Conservation (phyloP, 495 filamentous ascomycete species). For the Trichoderma parareesei region DNA sequence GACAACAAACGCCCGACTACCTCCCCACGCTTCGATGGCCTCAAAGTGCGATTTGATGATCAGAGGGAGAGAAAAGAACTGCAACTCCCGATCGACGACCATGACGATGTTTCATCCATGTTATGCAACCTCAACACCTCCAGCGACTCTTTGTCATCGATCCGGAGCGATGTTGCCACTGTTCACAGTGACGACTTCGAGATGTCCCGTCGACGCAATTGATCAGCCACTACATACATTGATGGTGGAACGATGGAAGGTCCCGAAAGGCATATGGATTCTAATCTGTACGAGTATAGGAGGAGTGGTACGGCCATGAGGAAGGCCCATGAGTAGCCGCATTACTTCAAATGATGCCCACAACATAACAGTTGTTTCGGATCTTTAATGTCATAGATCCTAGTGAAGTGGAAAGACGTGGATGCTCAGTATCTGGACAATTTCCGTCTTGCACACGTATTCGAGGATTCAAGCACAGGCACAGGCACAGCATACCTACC, state of each 20-base stretch:
- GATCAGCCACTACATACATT: not conserved
- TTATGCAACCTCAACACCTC: not conserved
- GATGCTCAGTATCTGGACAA: no score
- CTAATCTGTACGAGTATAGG: no score
- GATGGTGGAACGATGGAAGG: not conserved
- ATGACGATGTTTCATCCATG: not conserved
- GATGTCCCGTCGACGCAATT: not conserved
- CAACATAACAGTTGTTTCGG: no score
- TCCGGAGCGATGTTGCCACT: slow-evolving; percentile 1
- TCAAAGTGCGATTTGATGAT: not conserved
- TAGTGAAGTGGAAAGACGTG: no score
- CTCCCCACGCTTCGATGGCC: not conserved
- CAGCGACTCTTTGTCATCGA: not conserved
- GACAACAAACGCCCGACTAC: not conserved
- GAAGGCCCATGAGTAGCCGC: no score
- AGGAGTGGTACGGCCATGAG: no score
- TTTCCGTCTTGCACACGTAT: no score
- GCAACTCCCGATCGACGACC: not conserved
- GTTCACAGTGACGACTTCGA: slow-evolving; percentile 12
- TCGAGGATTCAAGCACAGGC: no score
- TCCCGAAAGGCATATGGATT: no score
- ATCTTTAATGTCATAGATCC: no score
- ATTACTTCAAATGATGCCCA: no score
- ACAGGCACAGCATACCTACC: no score
- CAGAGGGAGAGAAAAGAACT: not conserved